These are phyloP conservation scores for Picea sitchensis DNA, from an alignment of 75 land plant species.

Conservation along the genomic window DNA sequence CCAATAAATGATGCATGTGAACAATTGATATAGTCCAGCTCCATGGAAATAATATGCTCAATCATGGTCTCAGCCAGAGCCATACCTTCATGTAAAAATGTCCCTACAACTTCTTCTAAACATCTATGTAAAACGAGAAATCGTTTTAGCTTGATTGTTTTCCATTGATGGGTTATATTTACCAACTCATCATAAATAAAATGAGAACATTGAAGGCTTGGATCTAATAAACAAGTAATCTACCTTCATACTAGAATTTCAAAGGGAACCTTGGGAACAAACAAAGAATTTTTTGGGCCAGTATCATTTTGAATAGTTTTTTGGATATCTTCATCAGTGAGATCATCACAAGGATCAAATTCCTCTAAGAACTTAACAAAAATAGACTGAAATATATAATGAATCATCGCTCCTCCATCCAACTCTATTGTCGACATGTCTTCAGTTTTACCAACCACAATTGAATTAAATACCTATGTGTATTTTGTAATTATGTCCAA, in stretches of 20 bases:
- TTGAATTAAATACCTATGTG: no score
- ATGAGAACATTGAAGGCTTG: conserved; percentile 91
- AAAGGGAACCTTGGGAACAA: conserved; percentile 65
- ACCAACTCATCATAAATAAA: conserved; percentile 92
- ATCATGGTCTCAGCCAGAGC: conserved; percentile 91
- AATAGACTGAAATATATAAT: no score
- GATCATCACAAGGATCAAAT: no score
- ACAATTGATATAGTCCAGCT: conserved; percentile 99
- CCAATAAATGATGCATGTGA: conserved; percentile 95
- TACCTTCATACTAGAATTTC: conserved; percentile 83
- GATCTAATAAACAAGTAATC: conserved; percentile 85
- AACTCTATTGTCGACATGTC: no score
- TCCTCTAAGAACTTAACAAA: no score
- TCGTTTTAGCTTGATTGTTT: conserved; percentile 66
- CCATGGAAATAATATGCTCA: conserved; percentile 93
- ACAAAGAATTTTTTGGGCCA: no score
- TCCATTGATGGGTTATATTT: conserved; percentile 84
- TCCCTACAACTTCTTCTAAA: conserved; percentile 83
- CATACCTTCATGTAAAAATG: conserved; percentile 76
- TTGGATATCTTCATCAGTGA: no score
- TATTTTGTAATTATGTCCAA: no score
- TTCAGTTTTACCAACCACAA: no score
- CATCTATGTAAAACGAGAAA: conserved; percentile 72
- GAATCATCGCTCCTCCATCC: no score
- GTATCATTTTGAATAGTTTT: no score